Conservation (phyloP, 371 early-diverging fungal species). For the Syncephalis fuscata region DNA sequence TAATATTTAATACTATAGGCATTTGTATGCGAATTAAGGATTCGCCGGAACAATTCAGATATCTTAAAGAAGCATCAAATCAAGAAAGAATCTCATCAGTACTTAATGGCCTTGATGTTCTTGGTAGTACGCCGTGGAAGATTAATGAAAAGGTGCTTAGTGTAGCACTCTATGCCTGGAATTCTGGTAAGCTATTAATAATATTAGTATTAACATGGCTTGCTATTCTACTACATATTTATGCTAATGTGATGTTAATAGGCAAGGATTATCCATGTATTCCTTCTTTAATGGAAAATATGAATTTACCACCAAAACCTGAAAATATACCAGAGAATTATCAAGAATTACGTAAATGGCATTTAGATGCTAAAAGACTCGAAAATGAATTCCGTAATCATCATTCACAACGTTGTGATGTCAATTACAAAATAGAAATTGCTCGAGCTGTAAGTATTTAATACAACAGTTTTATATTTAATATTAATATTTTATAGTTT, state of each 20-base stretch:
- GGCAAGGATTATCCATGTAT: conserved; percentile 59
- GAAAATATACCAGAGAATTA: conserved; percentile 46
- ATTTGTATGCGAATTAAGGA: conserved; percentile 55
- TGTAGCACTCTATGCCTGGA: conserved; percentile 76
- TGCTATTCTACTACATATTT: too few relatives aligned
- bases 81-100: conserved; percentile 45
- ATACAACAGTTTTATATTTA: conserved; percentile 1
- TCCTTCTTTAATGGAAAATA: conserved; percentile 31
- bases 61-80: conserved; percentile 67
- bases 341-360: conserved; percentile 36
- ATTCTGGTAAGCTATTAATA: too few relatives aligned
- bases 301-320: conserved; percentile 41
- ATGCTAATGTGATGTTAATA: too few relatives aligned
- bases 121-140: conserved; percentile 81
- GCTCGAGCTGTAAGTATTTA: conserved; percentile 40
- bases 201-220: too few relatives aligned
- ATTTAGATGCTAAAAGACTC: conserved; percentile 21
- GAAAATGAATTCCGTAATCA: conserved; percentile 41
- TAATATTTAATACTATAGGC: neutral
- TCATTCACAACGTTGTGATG: conserved; percentile 79
- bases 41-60: conserved; percentile 55
- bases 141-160: conserved; percentile 72
- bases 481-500: conserved; percentile 25
- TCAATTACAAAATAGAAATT: conserved; percentile 92
- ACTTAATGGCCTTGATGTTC: conserved; percentile 69